A percentile compares a stretch with the other conserved stretches of the same genome.
phyloP scores from a whole-genome alignment of 768 basidiomycete species.

The Macrocybe gigantea region DNA sequence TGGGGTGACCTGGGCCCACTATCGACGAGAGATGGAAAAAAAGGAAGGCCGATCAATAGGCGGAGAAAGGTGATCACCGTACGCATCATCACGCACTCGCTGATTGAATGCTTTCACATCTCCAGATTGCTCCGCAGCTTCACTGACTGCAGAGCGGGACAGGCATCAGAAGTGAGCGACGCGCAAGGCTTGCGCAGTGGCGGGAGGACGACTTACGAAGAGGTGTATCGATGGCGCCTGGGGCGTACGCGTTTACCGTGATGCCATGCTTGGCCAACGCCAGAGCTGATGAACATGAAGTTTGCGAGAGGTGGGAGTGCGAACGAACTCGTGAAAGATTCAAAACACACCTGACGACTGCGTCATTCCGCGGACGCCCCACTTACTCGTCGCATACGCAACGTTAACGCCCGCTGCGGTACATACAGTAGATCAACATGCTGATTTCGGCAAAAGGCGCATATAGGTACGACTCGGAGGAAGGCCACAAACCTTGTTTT shows the following conservation, averaged over 20 bases:
- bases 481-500: slow-evolving; percentile 24
- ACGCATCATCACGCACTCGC: no score
- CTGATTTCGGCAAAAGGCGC: not conserved
- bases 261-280: slow-evolving; percentile 21
- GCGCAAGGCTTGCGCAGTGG: not conserved
- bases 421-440: not conserved
- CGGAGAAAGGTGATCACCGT: no score
- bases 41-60: no score
- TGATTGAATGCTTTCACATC: no score
- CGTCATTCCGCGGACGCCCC: slow-evolving; percentile 36
- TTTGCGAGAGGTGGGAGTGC: not conserved
- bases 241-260: slow-evolving; percentile 29
- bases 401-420: slow-evolving; percentile 2
- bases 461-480: not conserved
- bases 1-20: no score
- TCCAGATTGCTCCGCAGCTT: no score
- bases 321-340: not conserved
- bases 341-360: slow-evolving; percentile 25
- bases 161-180: no score
- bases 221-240: slow-evolving; percentile 14
- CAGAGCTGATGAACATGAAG: not conserved
- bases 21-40: no score
- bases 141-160: no score
- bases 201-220: slow-evolving; percentile 3
- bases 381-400: slow-evolving; percentile 33